phyloP scores from a whole-genome alignment of 108 stramenopile genomes.

The Parietichytrium sp. region DNA sequence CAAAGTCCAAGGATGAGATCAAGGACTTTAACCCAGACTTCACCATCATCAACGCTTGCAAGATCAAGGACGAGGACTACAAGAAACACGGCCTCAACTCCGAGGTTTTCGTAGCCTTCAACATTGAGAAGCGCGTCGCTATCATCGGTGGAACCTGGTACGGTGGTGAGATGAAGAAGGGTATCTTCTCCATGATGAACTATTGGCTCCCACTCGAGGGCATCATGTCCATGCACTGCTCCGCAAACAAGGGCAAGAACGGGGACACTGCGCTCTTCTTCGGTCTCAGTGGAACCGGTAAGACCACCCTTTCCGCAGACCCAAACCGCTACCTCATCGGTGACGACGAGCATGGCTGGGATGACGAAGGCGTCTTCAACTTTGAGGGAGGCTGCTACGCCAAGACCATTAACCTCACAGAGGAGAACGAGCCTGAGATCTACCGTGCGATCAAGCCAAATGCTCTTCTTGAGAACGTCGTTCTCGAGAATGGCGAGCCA shows the following conservation, averaged over 20 bases:
- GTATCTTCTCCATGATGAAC: slow-evolving; percentile 97
- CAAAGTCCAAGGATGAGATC: slow-evolving; percentile 59
- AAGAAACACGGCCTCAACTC: slow-evolving; percentile 80
- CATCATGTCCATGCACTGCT: slow-evolving; percentile 95
- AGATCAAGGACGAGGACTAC: slow-evolving; percentile 81
- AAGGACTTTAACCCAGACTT: slow-evolving; percentile 87
- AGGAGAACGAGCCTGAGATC: slow-evolving; percentile 94
- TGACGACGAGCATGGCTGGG: slow-evolving; percentile 95
- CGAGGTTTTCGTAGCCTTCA: slow-evolving; percentile 92
- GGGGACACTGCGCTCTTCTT: slow-evolving; percentile 89
- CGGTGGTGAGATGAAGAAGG: slow-evolving; percentile 98
- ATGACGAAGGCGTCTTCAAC: slow-evolving; percentile 93
- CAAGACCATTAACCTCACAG: slow-evolving; percentile 90
- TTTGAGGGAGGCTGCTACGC: slow-evolving; percentile 99
- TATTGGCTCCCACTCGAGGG: slow-evolving; percentile 86
- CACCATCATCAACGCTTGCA: slow-evolving; percentile 93
- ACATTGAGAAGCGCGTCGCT: slow-evolving; percentile 85
- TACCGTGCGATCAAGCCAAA: slow-evolving; percentile 86
- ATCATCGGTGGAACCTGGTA: slow-evolving; percentile 95
- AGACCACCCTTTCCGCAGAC: slow-evolving; percentile 93
- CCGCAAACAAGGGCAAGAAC: slow-evolving; percentile 87
- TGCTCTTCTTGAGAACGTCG: slow-evolving; percentile 86
- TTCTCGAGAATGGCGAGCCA: slow-evolving; percentile 66
- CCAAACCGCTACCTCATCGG: slow-evolving; percentile 89
- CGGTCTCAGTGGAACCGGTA: slow-evolving; percentile 90